A percentile compares a stretch with the other conserved stretches of the same genome.
These are phyloP conservation scores for Fraxinus angustifolia DNA, from an alignment of 305 asterid species.

Conservation along the genomic window DNA sequence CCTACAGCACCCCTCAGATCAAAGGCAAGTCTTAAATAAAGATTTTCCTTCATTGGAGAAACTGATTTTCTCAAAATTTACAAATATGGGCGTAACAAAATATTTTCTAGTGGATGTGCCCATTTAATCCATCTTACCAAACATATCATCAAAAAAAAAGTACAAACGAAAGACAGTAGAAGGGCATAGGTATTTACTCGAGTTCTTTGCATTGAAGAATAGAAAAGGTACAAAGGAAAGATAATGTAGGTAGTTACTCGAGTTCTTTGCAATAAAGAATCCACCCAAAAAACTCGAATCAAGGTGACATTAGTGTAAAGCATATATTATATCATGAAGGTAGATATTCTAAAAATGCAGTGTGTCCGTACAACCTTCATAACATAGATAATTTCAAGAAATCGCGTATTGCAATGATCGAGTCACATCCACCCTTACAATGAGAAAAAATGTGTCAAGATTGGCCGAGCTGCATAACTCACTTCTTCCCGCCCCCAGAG, in stretches of 20 bases:
- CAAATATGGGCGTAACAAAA: not conserved
- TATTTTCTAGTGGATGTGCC: not conserved
- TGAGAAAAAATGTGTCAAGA: conserved; percentile 24
- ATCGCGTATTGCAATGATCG: conserved; percentile 19
- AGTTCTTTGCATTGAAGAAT: not conserved
- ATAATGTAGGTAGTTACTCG: not conserved
- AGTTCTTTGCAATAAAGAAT: not conserved
- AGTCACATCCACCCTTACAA: conserved; percentile 20
- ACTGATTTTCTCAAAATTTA: not conserved
- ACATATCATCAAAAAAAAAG: not conserved
- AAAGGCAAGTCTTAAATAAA: not conserved
- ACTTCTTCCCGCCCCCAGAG: conserved; percentile 98
- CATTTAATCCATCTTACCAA: not conserved
- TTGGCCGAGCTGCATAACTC: conserved; percentile 29
- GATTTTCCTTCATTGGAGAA: not conserved
- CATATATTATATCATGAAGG: not conserved
- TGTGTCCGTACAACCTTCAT: conserved; percentile 33
- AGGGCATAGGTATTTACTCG: not conserved
- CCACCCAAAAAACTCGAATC: not conserved
- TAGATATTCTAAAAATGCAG: not conserved
- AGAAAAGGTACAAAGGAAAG: not conserved
- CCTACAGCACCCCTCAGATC: not conserved
- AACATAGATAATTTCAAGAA: conserved; percentile 13
- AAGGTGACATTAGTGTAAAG: not conserved
- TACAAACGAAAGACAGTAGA: not conserved